Evolutionary conservation across 78 protist species (phyloP).

Genomic region (Cavenderia fasciculata): DNA sequence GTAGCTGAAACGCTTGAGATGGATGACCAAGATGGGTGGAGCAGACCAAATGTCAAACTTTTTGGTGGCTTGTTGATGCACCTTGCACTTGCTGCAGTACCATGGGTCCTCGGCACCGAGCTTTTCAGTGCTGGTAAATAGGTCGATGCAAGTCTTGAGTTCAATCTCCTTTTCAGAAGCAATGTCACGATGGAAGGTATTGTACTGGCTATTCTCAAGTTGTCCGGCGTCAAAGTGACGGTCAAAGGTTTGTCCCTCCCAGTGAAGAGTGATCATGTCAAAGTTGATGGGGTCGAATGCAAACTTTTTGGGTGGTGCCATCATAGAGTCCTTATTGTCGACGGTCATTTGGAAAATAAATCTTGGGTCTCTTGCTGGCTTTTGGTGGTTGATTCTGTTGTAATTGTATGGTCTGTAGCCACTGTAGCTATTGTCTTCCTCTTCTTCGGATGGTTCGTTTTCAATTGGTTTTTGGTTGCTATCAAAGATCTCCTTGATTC

Average conservation of each 20-base stretch:
- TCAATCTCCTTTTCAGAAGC: conserved; percentile 6
- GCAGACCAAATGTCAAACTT: conserved; percentile 91
- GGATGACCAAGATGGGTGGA: conserved; percentile 91
- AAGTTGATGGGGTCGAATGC: conserved; percentile 5
- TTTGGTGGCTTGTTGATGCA: conserved; percentile 82
- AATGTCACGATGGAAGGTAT: neutral
- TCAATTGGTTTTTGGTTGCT: neutral
- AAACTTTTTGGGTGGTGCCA: neutral
- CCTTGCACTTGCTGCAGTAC: conserved; percentile 85
- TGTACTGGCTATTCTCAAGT: neutral
- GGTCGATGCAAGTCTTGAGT: conserved; percentile 57
- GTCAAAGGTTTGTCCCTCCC: conserved; percentile 35
- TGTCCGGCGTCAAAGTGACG: neutral
- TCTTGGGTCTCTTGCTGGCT: conserved; percentile 46
- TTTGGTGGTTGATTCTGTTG: neutral
- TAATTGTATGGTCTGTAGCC: neutral
- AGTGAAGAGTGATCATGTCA: neutral
- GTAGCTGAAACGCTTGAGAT: conserved; percentile 93
- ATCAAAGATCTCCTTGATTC: neutral
- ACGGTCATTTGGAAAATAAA: conserved; percentile 51
- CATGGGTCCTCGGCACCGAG: conserved; percentile 82
- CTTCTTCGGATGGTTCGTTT: neutral
- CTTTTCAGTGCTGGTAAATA: conserved; percentile 65
- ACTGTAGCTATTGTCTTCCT: neutral
- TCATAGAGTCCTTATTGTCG: neutral